These are phyloP conservation scores for Grosmannia clavigera DNA, from an alignment of 2,329 filamentous ascomycete genomes.

Conservation along the genomic window DNA sequence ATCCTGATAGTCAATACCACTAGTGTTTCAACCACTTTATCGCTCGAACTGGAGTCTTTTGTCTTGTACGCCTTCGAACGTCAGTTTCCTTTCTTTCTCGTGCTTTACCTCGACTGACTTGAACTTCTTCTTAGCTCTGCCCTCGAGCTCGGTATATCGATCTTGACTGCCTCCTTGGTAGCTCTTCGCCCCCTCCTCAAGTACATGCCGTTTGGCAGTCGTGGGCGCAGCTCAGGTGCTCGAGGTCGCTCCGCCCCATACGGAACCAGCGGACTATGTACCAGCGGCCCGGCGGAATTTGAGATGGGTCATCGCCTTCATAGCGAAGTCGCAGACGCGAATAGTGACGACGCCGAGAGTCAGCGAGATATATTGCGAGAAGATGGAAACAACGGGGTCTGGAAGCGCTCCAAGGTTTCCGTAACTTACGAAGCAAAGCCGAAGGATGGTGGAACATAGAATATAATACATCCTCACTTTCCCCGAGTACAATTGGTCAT, in stretches of 20 bases:
- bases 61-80: neutral
- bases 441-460: neutral
- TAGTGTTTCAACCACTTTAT: neutral
- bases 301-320: neutral
- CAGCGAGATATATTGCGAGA: neutral
- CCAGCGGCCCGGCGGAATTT: neutral
- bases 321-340: neutral
- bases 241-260: neutral
- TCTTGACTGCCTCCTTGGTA: neutral
- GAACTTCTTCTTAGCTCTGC: neutral
- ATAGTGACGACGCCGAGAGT: neutral
- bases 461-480: neutral
- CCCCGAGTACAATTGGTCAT: neutral
- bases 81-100: neutral
- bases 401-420: neutral
- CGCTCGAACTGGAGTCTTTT: neutral
- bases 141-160: neutral
- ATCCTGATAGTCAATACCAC: neutral
- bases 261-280: neutral
- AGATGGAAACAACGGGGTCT: neutral
- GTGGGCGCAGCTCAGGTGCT: neutral
- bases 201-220: neutral
- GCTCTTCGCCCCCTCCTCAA: conserved; percentile 1
- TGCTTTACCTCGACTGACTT: neutral
- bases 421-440: neutral